Percentiles rank a stretch among this genome's conserved stretches.
These are phyloP conservation scores for Physaria fendleri DNA, from an alignment of 345 rosid genomes.

Conservation along the genomic window DNA sequence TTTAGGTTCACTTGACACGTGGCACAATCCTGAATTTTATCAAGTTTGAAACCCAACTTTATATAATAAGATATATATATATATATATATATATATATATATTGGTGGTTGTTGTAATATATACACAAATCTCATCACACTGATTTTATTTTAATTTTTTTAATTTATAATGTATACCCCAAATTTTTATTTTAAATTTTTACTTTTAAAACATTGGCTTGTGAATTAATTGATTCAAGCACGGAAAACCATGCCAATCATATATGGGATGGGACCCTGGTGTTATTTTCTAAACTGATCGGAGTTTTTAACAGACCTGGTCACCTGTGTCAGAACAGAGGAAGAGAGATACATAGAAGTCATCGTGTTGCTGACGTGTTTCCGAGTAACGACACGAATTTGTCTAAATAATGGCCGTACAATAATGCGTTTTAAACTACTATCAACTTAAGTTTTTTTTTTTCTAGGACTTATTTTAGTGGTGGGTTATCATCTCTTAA, in stretches of 20 bases:
- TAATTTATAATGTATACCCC: not conserved
- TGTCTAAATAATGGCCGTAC: conserved; percentile 31
- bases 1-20: too few relatives aligned
- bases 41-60: too few relatives aligned
- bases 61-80: too few relatives aligned
- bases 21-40: too few relatives aligned
- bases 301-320: not conserved
- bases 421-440: conserved; percentile 7
- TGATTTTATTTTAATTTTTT: not conserved
- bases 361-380: conserved; percentile 20
- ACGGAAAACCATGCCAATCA: not conserved
- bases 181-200: not conserved
- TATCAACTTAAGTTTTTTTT: conserved; percentile 20
- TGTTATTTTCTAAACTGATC: not conserved
- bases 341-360: not conserved
- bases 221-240: not conserved
- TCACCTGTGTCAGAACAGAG: not conserved
- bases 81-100: too few relatives aligned
- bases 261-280: not conserved
- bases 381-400: conserved; percentile 11
- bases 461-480: conserved; percentile 15
- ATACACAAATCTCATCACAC: not conserved
- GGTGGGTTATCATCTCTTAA: conserved; percentile 27
- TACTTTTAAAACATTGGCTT: too few relatives aligned
- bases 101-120: not conserved